These are phyloP conservation scores for Schwanniomyces sp. DNA, from an alignment of 805 yeast species.

Conservation along the genomic window DNA sequence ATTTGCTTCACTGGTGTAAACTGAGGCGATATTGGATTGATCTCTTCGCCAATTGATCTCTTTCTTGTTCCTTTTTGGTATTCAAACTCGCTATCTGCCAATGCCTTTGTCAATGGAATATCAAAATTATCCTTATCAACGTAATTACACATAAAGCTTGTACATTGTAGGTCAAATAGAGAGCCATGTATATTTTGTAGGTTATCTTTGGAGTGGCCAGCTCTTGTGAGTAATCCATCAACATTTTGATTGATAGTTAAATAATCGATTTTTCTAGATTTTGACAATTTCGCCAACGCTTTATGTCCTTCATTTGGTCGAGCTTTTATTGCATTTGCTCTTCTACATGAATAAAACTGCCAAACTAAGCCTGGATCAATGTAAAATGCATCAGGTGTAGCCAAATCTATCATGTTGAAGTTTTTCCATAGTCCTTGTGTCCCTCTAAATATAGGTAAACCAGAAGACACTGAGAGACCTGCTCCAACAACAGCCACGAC, in stretches of 20 bases:
- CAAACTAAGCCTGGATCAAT: constrained; percentile 84
- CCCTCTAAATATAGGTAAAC: constrained; percentile 73
- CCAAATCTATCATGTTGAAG: constrained; percentile 77
- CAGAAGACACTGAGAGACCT: constrained; percentile 77
- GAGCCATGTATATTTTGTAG: constrained; percentile 79
- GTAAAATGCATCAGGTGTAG: constrained; percentile 89
- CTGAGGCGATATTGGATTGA: constrained; percentile 36
- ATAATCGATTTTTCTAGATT: constrained; percentile 34
- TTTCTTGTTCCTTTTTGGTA: constrained; percentile 19
- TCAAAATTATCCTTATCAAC: constrained; percentile 49
- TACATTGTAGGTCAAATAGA: constrained; percentile 70
- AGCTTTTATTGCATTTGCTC: constrained; percentile 64
- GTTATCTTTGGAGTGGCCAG: constrained; percentile 54
- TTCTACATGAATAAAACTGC: constrained; percentile 78
- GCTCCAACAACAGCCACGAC: constrained; percentile 76
- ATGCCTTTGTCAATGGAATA: constrained; percentile 60
- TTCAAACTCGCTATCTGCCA: constrained; percentile 42
- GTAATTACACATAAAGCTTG: constrained; percentile 71
- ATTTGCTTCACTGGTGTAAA: constrained; percentile 50
- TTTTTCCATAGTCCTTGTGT: constrained; percentile 75
- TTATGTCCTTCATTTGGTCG: constrained; percentile 73
- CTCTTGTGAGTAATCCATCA: constrained; percentile 70
- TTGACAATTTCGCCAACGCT: constrained; percentile 64
- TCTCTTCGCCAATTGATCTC: constrained; percentile 9
- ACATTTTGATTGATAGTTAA: constrained; percentile 81